Percentiles rank a stretch among this genome's conserved stretches.
Evolutionary conservation across 2,329 filamentous ascomycete species (phyloP).

Genomic region (Sporothrix brasiliensis): DNA sequence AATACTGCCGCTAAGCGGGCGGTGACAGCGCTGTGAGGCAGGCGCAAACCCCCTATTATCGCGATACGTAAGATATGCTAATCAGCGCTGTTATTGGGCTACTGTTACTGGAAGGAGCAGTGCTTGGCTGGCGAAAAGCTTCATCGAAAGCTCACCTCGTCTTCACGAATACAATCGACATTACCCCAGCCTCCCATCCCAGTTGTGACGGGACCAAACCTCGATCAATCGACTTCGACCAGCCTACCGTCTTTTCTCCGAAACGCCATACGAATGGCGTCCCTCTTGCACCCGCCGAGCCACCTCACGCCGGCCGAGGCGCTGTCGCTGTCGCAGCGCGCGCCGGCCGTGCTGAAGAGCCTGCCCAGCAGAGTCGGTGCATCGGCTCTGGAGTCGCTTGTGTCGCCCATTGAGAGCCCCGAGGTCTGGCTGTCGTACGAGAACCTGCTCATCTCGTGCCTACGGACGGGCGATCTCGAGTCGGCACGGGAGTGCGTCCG

Average conservation of each 20-base stretch:
- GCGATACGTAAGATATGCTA: constrained; percentile 19
- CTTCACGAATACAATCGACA: background rate
- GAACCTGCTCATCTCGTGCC: constrained; percentile 80
- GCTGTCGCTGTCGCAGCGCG: constrained; percentile 62
- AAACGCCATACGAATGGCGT: constrained; percentile 47
- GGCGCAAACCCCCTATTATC: constrained; percentile 26
- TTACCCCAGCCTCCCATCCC: background rate
- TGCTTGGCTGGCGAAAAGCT: background rate
- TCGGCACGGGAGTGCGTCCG: constrained; percentile 76
- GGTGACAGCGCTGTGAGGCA: constrained; percentile 23
- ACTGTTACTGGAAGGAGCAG: background rate
- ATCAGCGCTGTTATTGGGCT: background rate
- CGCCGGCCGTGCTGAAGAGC: constrained; percentile 58
- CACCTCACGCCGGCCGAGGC: constrained; percentile 60
- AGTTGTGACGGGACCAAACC: background rate
- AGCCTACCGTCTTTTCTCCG: too few relatives aligned
- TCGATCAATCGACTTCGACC: background rate
- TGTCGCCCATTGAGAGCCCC: constrained; percentile 66
- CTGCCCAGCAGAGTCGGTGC: constrained; percentile 58
- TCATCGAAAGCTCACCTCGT: background rate
- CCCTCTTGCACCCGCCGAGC: constrained; percentile 60
- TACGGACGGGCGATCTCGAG: constrained; percentile 80
- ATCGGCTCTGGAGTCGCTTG: constrained; percentile 58
- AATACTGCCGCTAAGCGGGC: constrained; percentile 30
- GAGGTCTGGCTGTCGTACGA: constrained; percentile 86